Evolutionary conservation across 768 basidiomycete genomes (phyloP).

Genomic region (Tephrocybe sp.): DNA sequence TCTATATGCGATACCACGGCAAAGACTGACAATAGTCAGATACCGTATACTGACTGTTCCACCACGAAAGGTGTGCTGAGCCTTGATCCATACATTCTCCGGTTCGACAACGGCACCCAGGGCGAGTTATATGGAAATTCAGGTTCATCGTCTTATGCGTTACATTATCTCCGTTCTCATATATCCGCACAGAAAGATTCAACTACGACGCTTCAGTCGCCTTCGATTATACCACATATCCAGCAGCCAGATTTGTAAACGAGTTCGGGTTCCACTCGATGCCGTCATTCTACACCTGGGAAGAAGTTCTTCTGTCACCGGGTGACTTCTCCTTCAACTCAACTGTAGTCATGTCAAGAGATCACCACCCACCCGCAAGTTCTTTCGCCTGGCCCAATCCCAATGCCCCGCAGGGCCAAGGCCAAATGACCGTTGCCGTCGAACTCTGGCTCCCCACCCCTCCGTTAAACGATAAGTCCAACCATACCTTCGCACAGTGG

Average conservation of each 20-base stretch:
- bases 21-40: constrained; percentile 27
- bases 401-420: constrained; percentile 51
- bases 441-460: constrained; percentile 57
- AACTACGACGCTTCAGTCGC: constrained; percentile 54
- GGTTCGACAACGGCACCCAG: constrained; percentile 48
- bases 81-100: constrained; percentile 53
- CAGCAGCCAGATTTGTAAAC: constrained; percentile 52
- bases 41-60: constrained; percentile 61
- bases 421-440: constrained; percentile 51
- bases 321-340: constrained; percentile 60
- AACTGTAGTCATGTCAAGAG: constrained; percentile 53
- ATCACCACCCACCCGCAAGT: constrained; percentile 57
- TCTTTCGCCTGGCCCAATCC: constrained; percentile 54
- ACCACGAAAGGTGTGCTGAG: constrained; percentile 57
- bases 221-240: constrained; percentile 55
- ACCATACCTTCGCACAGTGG: constrained; percentile 64
- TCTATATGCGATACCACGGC: neutral
- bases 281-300: constrained; percentile 63
- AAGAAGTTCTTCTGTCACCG: constrained; percentile 50
- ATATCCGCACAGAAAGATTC: constrained; percentile 52
- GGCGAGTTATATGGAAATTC: constrained; percentile 58
- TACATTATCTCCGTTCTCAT: no score
- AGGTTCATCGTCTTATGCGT: constrained; percentile 29
- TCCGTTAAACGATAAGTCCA: constrained; percentile 42
- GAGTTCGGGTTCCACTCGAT: constrained; percentile 69